Conservation (phyloP, 768 basidiomycete species). For the Gymnopilus junonius region DNA sequence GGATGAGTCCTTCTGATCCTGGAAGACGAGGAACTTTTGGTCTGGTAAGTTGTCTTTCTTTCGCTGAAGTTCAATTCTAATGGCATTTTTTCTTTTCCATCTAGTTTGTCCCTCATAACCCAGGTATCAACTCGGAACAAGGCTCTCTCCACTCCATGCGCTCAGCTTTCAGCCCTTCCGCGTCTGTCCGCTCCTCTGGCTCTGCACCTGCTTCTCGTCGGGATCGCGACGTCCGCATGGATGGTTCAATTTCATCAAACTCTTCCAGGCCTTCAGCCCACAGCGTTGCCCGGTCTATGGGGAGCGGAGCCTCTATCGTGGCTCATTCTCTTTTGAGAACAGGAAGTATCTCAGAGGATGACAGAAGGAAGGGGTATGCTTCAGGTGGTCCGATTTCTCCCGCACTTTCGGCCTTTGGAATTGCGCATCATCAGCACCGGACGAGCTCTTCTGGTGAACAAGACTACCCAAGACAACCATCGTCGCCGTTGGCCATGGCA, state of each 20-base stretch:
- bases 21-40: slow-evolving; percentile 65
- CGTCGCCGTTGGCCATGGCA: not conserved
- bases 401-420: slow-evolving; percentile 56
- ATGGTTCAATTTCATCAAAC: slow-evolving; percentile 51
- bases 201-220: slow-evolving; percentile 56
- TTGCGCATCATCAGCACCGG: slow-evolving; percentile 19
- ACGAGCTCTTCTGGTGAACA: slow-evolving; percentile 13
- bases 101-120: slow-evolving; percentile 46
- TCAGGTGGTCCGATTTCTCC: slow-evolving; percentile 50
- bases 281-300: slow-evolving; percentile 32
- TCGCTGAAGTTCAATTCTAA: not conserved
- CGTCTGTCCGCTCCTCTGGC: slow-evolving; percentile 49
- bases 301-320: slow-evolving; percentile 27
- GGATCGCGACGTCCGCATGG: slow-evolving; percentile 28
- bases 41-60: slow-evolving; percentile 45
- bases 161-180: slow-evolving; percentile 53
- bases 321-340: slow-evolving; percentile 48
- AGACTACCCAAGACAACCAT: slow-evolving; percentile 9
- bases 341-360: slow-evolving; percentile 59
- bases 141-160: slow-evolving; percentile 69
- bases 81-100: slow-evolving; percentile 11
- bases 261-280: slow-evolving; percentile 58
- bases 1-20: slow-evolving; percentile 24
- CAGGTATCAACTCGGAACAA: slow-evolving; percentile 55
- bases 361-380: slow-evolving; percentile 49